phyloP scores from a whole-genome alignment of 2,329 filamentous ascomycete species.

The Beauveria australis region DNA sequence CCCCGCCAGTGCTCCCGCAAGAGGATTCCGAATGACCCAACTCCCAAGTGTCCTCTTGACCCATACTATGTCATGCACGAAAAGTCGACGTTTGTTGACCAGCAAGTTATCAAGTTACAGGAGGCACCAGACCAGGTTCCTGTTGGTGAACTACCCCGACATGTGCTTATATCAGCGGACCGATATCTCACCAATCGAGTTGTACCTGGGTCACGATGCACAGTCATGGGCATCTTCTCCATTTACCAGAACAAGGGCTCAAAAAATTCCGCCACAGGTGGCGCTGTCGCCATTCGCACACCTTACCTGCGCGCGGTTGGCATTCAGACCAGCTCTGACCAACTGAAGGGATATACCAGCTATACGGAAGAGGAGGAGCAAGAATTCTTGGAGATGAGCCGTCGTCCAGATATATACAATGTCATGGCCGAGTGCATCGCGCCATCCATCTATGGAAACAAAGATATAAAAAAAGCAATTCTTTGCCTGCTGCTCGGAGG shows the following conservation, averaged over 20 bases:
- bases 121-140: conserved; percentile 96
- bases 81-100: conserved; percentile 88
- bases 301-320: conserved; percentile 91
- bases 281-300: conserved; percentile 88
- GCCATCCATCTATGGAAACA: conserved; percentile 93
- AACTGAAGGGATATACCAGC: conserved; percentile 74
- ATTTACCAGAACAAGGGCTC: conserved; percentile 91
- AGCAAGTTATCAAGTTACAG: conserved; percentile 96
- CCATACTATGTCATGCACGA: conserved; percentile 96
- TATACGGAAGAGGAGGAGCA: conserved; percentile 97
- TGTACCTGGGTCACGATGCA: conserved; percentile 89
- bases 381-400: conserved; percentile 85
- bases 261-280: conserved; percentile 63
- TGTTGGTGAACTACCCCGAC: conserved; percentile 87
- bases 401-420: conserved; percentile 85
- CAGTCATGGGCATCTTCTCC: conserved; percentile 93
- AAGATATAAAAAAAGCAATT: conserved; percentile 95
- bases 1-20: conserved; percentile 67
- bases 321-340: conserved; percentile 82
- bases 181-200: conserved; percentile 92
- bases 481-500: conserved; percentile 88
- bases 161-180: conserved; percentile 94
- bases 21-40: conserved; percentile 55
- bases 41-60: conserved; percentile 78
- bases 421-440: conserved; percentile 88